These are phyloP conservation scores for Pugionium cornutum DNA, from an alignment of 345 rosid genomes.

Conservation along the genomic window DNA sequence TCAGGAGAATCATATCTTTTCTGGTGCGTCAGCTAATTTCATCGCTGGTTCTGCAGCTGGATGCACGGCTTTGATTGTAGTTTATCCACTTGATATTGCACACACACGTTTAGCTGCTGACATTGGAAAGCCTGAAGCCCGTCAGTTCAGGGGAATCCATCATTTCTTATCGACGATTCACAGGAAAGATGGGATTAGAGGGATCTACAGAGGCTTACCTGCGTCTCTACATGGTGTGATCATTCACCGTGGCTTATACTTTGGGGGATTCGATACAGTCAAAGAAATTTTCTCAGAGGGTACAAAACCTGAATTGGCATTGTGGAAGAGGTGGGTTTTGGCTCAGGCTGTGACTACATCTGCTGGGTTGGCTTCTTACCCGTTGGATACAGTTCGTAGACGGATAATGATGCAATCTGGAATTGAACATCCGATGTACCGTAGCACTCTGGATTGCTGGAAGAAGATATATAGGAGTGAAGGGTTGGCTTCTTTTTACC, in stretches of 20 bases:
- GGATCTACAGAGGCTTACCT: slow-evolving; percentile 88
- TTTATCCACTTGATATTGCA: slow-evolving; percentile 92
- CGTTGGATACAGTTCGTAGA: slow-evolving; percentile 84
- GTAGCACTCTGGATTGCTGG: slow-evolving; percentile 79
- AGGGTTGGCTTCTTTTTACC: slow-evolving; percentile 80
- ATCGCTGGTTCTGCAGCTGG: slow-evolving; percentile 93
- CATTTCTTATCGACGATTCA: slow-evolving; percentile 77
- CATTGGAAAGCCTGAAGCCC: slow-evolving; percentile 68
- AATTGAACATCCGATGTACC: slow-evolving; percentile 69
- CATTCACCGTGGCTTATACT: slow-evolving; percentile 80
- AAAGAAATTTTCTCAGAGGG: slow-evolving; percentile 69
- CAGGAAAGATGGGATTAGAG: slow-evolving; percentile 73
- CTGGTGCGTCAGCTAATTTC: slow-evolving; percentile 84
- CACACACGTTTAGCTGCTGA: slow-evolving; percentile 95
- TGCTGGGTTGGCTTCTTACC: slow-evolving; percentile 85
- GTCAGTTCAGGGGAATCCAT: slow-evolving; percentile 81
- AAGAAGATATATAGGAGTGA: slow-evolving; percentile 67
- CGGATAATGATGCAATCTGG: slow-evolving; percentile 99
- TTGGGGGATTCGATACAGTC: slow-evolving; percentile 92
- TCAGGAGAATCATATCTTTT: slow-evolving; percentile 48
- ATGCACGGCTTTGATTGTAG: slow-evolving; percentile 70
- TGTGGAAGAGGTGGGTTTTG: slow-evolving; percentile 87
- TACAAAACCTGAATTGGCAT: slow-evolving; percentile 54
- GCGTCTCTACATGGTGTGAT: slow-evolving; percentile 89
- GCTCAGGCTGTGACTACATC: slow-evolving; percentile 91